Conservation (phyloP, 1,139 yeast species). For the Magnusiomyces sp. region DNA sequence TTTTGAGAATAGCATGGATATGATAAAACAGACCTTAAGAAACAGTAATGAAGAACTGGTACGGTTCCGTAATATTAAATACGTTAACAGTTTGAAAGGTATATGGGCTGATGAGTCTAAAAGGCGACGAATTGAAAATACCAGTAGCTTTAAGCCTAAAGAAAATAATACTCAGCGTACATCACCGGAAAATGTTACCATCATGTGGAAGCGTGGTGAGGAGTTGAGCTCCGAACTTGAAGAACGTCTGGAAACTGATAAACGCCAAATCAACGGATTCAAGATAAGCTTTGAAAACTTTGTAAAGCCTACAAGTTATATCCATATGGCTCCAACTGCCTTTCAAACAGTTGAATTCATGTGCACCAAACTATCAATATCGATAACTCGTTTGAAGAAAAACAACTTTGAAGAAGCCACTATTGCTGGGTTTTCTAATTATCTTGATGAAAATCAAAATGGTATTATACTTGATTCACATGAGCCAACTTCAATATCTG, state of each 20-base stretch:
- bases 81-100: slow-evolving; percentile 34
- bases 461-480: neutral
- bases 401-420: too few relatives aligned
- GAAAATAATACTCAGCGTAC: slow-evolving; percentile 9
- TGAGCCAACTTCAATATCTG: too few relatives aligned
- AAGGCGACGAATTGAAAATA: slow-evolving; percentile 42
- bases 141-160: slow-evolving; percentile 27
- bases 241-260: slow-evolving; percentile 18
- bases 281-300: neutral
- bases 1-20: slow-evolving; percentile 25
- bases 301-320: neutral
- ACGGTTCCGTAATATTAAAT: slow-evolving; percentile 26
- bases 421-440: too few relatives aligned
- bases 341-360: slow-evolving; percentile 22
- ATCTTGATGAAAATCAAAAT: too few relatives aligned
- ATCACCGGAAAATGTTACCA: neutral
- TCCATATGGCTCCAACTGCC: slow-evolving; percentile 20
- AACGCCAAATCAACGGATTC: neutral
- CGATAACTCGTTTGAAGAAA: too few relatives aligned
- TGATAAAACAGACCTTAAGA: slow-evolving; percentile 35
- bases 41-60: slow-evolving; percentile 23
- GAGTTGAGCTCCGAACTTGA: slow-evolving; percentile 32
- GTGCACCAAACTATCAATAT: slow-evolving; percentile 9
- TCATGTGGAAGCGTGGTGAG: slow-evolving; percentile 37
- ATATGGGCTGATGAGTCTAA: slow-evolving; percentile 53